These are phyloP conservation scores for Fusarium austroafricanum DNA, from an alignment of 2,329 filamentous ascomycete species.

Conservation along the genomic window DNA sequence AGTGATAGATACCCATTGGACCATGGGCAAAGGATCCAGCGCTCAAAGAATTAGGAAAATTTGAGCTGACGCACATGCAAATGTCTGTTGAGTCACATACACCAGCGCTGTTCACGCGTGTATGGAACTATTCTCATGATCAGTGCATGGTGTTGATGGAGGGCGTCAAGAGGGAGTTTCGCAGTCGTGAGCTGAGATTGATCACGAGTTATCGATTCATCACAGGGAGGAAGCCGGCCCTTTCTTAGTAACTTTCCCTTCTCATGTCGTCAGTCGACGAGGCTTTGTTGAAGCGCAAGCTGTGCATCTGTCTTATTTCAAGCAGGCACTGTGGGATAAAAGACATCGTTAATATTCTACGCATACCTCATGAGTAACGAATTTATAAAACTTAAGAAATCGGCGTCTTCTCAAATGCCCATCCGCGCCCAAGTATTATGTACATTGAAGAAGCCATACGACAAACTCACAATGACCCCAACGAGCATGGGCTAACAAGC, in stretches of 20 bases:
- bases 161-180: conserved; percentile 62
- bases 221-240: conserved; percentile 20
- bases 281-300: no score
- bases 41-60: conserved; percentile 52
- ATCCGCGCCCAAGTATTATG: no score
- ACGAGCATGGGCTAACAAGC: no score
- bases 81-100: conserved; percentile 58
- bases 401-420: no score
- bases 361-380: no score
- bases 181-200: conserved; percentile 32
- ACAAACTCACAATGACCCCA: no score
- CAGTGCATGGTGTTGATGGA: conserved; percentile 57
- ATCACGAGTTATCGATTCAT: conserved; percentile 43
- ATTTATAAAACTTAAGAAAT: no score
- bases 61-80: conserved; percentile 55
- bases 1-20: conserved; percentile 52
- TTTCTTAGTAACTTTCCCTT: neutral
- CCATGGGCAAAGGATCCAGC: conserved; percentile 53
- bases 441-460: no score
- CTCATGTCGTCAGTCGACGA: no score
- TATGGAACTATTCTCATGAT: conserved; percentile 54
- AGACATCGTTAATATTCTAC: no score
- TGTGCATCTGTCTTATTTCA: no score
- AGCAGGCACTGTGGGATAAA: no score
- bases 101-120: conserved; percentile 54